Percentiles rank a stretch among this genome's conserved stretches.
Evolutionary conservation across 352 stramenopile species (phyloP).

Genomic region (Globisporangium apiculatum): DNA sequence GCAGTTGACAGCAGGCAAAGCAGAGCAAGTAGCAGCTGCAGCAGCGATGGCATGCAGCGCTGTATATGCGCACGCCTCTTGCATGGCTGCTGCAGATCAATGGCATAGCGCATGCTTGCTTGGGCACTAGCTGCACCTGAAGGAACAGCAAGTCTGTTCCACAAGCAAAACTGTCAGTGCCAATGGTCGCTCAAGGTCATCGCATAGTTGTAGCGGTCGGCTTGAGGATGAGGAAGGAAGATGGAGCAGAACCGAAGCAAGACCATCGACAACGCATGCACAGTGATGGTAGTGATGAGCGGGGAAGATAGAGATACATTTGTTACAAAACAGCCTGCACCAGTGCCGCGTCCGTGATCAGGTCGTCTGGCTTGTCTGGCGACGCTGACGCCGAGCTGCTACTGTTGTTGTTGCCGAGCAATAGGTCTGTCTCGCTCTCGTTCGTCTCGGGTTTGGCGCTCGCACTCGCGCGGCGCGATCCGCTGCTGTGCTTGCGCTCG

Average conservation of each 20-base stretch:
- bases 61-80: background rate
- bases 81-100: background rate
- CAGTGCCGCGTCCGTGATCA: constrained; percentile 1
- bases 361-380: constrained; percentile 25
- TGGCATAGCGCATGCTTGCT: background rate
- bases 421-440: constrained; percentile 15
- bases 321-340: constrained; percentile 9
- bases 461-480: constrained; percentile 3
- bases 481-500: constrained; percentile 38
- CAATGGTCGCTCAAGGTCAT: no score
- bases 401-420: constrained; percentile 48
- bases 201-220: no score
- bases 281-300: no score
- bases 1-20: background rate
- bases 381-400: constrained; percentile 14
- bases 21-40: background rate
- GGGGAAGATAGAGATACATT: no score
- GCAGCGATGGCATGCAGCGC: no score
- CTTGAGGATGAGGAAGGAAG: no score
- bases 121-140: no score
- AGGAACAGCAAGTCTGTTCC: no score
- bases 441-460: constrained; percentile 6
- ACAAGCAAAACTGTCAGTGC: no score
- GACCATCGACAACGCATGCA: no score
- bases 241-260: no score